A percentile compares a stretch with the other conserved stretches of the same genome.
These are phyloP conservation scores for Annulohypoxylon bovei DNA, from an alignment of 495 filamentous ascomycete species.

Conservation along the genomic window DNA sequence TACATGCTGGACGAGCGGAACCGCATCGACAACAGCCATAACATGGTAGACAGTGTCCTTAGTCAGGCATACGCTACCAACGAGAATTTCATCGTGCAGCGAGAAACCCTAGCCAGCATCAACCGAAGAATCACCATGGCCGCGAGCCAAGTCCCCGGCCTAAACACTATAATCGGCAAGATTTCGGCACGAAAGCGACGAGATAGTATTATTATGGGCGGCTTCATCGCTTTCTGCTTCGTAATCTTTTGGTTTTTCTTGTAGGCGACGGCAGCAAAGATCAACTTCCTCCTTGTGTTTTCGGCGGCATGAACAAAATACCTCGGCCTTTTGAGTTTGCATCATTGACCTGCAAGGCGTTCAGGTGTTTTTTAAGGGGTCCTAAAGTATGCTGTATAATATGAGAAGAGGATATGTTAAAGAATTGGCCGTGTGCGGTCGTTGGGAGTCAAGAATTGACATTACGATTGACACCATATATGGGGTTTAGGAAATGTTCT, in stretches of 20 bases:
- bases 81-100: slow-evolving; percentile 86
- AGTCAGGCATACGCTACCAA: slow-evolving; percentile 98
- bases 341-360: slow-evolving; percentile 38
- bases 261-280: slow-evolving; percentile 49
- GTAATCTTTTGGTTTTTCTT: slow-evolving; percentile 85
- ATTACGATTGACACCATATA: slow-evolving; percentile 11
- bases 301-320: slow-evolving; percentile 26
- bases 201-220: slow-evolving; percentile 92
- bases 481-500: neutral
- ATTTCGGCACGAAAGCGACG: slow-evolving; percentile 95
- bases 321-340: slow-evolving; percentile 34
- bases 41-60: slow-evolving; percentile 87
- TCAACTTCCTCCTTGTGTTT: neutral
- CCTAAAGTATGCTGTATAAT: slow-evolving; percentile 33
- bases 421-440: slow-evolving; percentile 15
- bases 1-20: slow-evolving; percentile 95
- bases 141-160: slow-evolving; percentile 88
- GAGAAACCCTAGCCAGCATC: slow-evolving; percentile 85
- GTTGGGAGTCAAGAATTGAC: slow-evolving; percentile 11
- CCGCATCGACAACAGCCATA: slow-evolving; percentile 86
- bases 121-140: slow-evolving; percentile 88
- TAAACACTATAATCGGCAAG: slow-evolving; percentile 91
- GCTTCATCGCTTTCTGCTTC: slow-evolving; percentile 91
- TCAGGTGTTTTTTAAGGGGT: slow-evolving; percentile 23
- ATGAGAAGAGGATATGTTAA: slow-evolving; percentile 18